phyloP scores from a whole-genome alignment of 768 basidiomycete species.

The Paxillus involutus region DNA sequence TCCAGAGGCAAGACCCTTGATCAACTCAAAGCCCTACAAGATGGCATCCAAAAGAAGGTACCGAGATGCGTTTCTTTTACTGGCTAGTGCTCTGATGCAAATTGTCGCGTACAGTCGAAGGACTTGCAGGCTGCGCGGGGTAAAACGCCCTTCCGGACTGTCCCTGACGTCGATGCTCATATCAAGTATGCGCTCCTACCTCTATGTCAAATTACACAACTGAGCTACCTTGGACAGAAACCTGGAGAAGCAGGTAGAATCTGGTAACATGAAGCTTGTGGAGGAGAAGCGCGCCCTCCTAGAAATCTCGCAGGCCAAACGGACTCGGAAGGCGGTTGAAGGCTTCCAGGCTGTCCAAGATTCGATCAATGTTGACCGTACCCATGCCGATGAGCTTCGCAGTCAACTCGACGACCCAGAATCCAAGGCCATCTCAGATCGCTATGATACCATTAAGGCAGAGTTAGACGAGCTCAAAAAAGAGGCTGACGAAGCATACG shows the following conservation, averaged over 20 bases:
- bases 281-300: constrained; percentile 95
- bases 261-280: constrained; percentile 86
- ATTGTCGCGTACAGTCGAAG: constrained; percentile 58
- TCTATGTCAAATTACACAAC: constrained; percentile 2
- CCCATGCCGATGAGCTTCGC: constrained; percentile 72
- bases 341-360: constrained; percentile 78
- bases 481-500: constrained; percentile 82
- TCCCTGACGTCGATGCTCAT: constrained; percentile 83
- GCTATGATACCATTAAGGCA: constrained; percentile 77
- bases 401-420: constrained; percentile 91
- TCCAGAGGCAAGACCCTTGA: constrained; percentile 71
- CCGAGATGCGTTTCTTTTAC: background rate
- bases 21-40: constrained; percentile 77
- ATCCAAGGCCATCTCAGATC: constrained; percentile 73
- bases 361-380: constrained; percentile 77
- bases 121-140: constrained; percentile 79
- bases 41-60: constrained; percentile 81
- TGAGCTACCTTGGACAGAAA: constrained; percentile 44
- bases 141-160: constrained; percentile 78
- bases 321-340: constrained; percentile 75
- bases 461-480: constrained; percentile 88
- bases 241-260: constrained; percentile 89
- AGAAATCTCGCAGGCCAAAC: constrained; percentile 77
- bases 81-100: constrained; percentile 1
- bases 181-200: constrained; percentile 60